Conservation (phyloP, 768 basidiomycete species). For the Russula compacta region DNA sequence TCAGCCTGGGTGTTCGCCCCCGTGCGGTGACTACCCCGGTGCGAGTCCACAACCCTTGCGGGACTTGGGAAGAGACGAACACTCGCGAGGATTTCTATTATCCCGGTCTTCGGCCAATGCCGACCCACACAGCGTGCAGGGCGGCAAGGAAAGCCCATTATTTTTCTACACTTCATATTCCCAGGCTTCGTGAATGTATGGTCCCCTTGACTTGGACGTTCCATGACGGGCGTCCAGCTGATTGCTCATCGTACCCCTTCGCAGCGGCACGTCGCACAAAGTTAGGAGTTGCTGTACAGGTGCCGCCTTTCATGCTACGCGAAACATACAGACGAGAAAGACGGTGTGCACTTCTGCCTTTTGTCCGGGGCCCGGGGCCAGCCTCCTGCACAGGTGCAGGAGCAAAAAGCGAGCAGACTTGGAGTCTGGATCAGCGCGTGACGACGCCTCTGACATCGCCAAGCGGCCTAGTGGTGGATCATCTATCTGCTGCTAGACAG, state of each 20-base stretch:
- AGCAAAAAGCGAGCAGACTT: background rate
- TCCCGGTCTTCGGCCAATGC: background rate
- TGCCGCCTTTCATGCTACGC: background rate
- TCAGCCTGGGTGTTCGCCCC: background rate
- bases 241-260: background rate
- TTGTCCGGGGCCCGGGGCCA: background rate
- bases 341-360: background rate
- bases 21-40: constrained; percentile 5
- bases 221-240: background rate
- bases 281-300: background rate
- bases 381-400: background rate
- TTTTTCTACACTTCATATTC: background rate
- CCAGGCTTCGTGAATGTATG: background rate
- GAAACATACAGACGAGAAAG: too few species aligned
- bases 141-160: background rate
- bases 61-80: constrained; percentile 3
- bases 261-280: background rate
- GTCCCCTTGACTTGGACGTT: background rate
- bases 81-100: background rate
- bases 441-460: too few species aligned
- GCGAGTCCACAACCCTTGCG: background rate
- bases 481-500: background rate
- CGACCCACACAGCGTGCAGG: background rate
- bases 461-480: background rate
- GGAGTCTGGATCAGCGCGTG: background rate